phyloP scores from a whole-genome alignment of 2,329 filamentous ascomycete species.

The Dactylellina parvicollis region DNA sequence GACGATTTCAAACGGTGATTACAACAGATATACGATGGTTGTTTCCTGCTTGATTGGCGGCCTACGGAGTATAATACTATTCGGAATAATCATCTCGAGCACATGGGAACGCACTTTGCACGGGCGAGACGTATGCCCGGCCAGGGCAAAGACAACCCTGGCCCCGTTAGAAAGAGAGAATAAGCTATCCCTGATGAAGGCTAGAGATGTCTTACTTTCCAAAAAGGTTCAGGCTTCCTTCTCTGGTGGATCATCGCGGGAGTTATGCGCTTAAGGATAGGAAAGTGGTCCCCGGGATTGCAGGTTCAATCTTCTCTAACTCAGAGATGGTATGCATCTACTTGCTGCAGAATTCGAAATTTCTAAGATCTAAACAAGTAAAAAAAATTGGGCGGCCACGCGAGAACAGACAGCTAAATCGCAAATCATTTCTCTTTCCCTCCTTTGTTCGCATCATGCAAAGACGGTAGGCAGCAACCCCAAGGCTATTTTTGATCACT shows the following conservation, averaged over 20 bases:
- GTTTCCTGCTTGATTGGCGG: conserved; percentile 7
- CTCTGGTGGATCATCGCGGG: conserved; percentile 27
- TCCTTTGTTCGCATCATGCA: conserved; percentile 37
- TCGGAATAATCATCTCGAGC: conserved; percentile 34
- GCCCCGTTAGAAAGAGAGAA: neutral
- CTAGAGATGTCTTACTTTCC: conserved; percentile 48
- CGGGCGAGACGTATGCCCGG: conserved; percentile 41
- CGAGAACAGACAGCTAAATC: neutral
- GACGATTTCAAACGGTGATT: conserved; percentile 17
- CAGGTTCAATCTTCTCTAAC: neutral
- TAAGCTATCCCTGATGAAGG: conserved; percentile 11
- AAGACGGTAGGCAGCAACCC: conserved; percentile 49
- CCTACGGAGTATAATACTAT: conserved; percentile 31
- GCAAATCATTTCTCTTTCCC: conserved; percentile 14
- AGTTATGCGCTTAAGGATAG: conserved; percentile 44
- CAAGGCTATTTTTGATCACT: conserved; percentile 47
- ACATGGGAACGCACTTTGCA: conserved; percentile 32
- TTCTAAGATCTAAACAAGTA: neutral
- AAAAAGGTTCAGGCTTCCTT: conserved; percentile 41
- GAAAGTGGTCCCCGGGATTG: conserved; percentile 6
- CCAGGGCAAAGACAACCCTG: conserved; percentile 38
- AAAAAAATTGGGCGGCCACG: conserved; percentile 19
- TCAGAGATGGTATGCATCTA: neutral
- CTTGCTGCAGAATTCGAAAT: neutral
- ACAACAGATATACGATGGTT: conserved; percentile 19